Conservation (phyloP, 2,329 filamentous ascomycete genomes). For the Monilinia fructigena region DNA sequence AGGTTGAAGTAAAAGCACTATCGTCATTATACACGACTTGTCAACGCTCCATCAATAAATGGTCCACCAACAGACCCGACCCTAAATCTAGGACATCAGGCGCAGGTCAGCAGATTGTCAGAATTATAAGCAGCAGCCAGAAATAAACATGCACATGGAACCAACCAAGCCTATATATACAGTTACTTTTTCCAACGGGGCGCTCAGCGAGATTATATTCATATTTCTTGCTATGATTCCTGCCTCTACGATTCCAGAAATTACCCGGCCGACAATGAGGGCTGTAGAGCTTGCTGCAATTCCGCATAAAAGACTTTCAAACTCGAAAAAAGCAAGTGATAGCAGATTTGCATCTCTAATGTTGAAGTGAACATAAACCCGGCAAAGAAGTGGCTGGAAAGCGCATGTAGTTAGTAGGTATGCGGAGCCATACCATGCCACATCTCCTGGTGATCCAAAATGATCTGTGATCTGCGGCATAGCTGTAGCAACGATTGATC, state of each 20-base stretch:
- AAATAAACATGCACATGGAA: slow-evolving; percentile 45
- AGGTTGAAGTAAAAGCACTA: slow-evolving; percentile 55
- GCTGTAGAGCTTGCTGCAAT: slow-evolving; percentile 58
- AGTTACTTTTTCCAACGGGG: slow-evolving; percentile 56
- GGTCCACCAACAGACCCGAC: slow-evolving; percentile 57
- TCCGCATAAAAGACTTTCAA: slow-evolving; percentile 53
- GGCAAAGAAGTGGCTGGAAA: neutral
- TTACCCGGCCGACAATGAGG: slow-evolving; percentile 60
- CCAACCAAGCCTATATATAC: slow-evolving; percentile 62
- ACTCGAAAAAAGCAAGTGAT: neutral
- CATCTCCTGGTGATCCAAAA: neutral
- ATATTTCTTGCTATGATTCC: slow-evolving; percentile 43
- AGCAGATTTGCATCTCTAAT: neutral
- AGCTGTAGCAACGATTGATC: neutral
- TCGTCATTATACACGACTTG: neutral
- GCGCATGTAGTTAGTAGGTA: neutral
- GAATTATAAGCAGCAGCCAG: neutral
- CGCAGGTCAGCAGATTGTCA: neutral
- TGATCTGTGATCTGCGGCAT: neutral
- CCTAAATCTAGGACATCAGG: slow-evolving; percentile 49
- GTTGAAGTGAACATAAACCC: neutral
- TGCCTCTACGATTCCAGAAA: slow-evolving; percentile 64
- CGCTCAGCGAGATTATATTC: slow-evolving; percentile 55
- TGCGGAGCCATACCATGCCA: neutral
- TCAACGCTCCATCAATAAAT: slow-evolving; percentile 37